Percentiles rank a stretch among this genome's conserved stretches.
These are phyloP conservation scores for Helotiales sp. DNA, from an alignment of 2,329 filamentous ascomycete species.

Conservation along the genomic window DNA sequence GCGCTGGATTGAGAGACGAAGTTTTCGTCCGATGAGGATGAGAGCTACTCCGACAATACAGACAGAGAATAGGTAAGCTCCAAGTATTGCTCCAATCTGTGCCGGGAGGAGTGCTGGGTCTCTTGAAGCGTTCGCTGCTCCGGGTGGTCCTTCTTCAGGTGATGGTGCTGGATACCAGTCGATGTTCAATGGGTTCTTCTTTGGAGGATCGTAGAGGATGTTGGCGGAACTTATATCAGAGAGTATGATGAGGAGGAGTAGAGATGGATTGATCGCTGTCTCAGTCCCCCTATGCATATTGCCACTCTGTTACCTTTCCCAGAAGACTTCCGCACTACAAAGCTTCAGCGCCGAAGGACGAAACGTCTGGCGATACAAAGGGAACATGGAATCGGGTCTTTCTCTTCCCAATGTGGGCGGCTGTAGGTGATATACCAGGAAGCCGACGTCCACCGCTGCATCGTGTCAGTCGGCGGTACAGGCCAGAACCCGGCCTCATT, in stretches of 20 bases:
- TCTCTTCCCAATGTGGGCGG: slow-evolving; percentile 18
- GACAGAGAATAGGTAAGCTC: slow-evolving; percentile 77
- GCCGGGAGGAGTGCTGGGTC: slow-evolving; percentile 69
- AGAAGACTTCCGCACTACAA: slow-evolving; percentile 16
- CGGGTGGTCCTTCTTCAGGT: slow-evolving; percentile 58
- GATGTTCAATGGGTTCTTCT: slow-evolving; percentile 36
- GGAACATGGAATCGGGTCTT: slow-evolving; percentile 23
- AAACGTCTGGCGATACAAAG: slow-evolving; percentile 34
- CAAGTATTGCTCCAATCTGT: slow-evolving; percentile 81
- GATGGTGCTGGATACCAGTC: slow-evolving; percentile 58
- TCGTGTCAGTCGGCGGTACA: slow-evolving; percentile 12
- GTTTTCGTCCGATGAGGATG: slow-evolving; percentile 59
- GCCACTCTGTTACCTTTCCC: slow-evolving; percentile 16
- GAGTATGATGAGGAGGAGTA: slow-evolving; percentile 15
- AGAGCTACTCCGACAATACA: slow-evolving; percentile 70
- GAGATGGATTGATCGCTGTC: slow-evolving; percentile 23
- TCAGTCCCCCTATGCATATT: slow-evolving; percentile 26
- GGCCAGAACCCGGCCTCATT: slow-evolving; percentile 14
- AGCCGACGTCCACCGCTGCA: slow-evolving; percentile 4
- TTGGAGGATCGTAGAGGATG: slow-evolving; percentile 21
- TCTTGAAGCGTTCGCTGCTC: slow-evolving; percentile 58
- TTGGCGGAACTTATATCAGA: slow-evolving; percentile 24
- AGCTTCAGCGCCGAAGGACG: slow-evolving; percentile 22
- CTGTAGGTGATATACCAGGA: slow-evolving; percentile 29
- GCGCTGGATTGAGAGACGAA: slow-evolving; percentile 37